These are phyloP conservation scores for Mortierella sp. DNA, from an alignment of 371 early-diverging fungal species.

Conservation along the genomic window DNA sequence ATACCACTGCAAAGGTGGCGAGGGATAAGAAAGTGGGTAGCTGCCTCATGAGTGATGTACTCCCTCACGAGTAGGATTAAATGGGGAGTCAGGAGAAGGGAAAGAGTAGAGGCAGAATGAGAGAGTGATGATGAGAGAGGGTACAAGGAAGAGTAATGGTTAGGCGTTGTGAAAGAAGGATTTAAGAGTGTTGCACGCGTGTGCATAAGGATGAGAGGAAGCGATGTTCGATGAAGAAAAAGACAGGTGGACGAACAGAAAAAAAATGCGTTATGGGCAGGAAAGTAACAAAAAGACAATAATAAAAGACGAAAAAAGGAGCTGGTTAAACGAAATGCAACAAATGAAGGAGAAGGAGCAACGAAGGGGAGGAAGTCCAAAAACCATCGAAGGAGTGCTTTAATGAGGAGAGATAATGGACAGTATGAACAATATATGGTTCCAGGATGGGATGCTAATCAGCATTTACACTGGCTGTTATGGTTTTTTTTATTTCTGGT, in stretches of 20 bases:
- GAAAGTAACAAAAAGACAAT: not conserved
- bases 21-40: not conserved
- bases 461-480: not conserved
- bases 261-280: not conserved
- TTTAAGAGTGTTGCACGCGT: not conserved
- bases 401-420: not conserved
- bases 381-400: not conserved
- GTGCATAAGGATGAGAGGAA: not conserved
- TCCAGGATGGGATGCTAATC: not conserved
- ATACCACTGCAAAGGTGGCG: not conserved
- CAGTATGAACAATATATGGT: not conserved
- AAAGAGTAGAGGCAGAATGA: not conserved
- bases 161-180: not conserved
- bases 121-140: not conserved
- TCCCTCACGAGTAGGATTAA: slow-evolving; percentile 12
- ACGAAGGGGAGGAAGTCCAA: not conserved
- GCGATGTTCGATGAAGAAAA: not conserved
- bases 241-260: not conserved
- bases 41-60: slow-evolving; percentile 27
- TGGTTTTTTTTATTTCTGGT: not conserved
- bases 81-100: not conserved
- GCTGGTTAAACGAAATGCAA: not conserved
- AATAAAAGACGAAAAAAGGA: not conserved
- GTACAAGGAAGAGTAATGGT: not conserved
- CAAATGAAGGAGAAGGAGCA: not conserved